Evolutionary conservation across 2,329 filamentous ascomycete species (phyloP).

Genomic region (Tolypocladium amazonense): DNA sequence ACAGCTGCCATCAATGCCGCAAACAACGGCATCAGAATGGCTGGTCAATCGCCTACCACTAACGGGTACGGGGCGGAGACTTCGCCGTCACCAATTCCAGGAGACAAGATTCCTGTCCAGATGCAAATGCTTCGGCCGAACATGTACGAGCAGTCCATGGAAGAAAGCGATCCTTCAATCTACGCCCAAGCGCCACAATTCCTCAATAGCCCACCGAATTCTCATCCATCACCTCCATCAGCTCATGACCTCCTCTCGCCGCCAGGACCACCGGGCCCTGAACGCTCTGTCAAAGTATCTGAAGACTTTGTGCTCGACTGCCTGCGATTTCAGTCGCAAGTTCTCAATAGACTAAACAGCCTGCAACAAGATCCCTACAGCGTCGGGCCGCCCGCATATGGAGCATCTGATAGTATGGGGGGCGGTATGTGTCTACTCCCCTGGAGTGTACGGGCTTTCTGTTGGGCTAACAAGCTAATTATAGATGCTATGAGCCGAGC

Average conservation of each 20-base stretch:
- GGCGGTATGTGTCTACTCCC: background rate
- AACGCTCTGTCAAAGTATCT: constrained; percentile 5
- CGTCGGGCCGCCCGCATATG: background rate
- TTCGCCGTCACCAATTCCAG: constrained; percentile 4
- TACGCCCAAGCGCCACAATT: constrained; percentile 5
- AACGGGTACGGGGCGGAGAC: background rate
- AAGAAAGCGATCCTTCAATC: constrained; percentile 4
- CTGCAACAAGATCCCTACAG: constrained; percentile 7
- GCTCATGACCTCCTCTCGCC: constrained; percentile 9
- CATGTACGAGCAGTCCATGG: constrained; percentile 6
- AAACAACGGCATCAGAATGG: background rate
- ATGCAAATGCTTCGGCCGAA: constrained; percentile 4
- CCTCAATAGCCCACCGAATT: constrained; percentile 10
- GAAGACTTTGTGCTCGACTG: constrained; percentile 14
- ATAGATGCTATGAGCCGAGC: constrained; percentile 5
- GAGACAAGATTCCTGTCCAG: constrained; percentile 2
- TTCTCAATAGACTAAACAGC: constrained; percentile 11
- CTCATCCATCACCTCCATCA: constrained; percentile 6
- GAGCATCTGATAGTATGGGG: background rate
- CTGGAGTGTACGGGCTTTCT: background rate
- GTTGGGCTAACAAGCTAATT: background rate
- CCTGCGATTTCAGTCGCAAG: constrained; percentile 13
- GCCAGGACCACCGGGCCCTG: constrained; percentile 2
- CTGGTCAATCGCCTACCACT: background rate
- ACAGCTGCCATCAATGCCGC: too few relatives aligned